Percentiles rank a stretch among this genome's conserved stretches.
Conservation (phyloP, 768 basidiomycete genomes). For the Psilocybe subaeruginosa region DNA sequence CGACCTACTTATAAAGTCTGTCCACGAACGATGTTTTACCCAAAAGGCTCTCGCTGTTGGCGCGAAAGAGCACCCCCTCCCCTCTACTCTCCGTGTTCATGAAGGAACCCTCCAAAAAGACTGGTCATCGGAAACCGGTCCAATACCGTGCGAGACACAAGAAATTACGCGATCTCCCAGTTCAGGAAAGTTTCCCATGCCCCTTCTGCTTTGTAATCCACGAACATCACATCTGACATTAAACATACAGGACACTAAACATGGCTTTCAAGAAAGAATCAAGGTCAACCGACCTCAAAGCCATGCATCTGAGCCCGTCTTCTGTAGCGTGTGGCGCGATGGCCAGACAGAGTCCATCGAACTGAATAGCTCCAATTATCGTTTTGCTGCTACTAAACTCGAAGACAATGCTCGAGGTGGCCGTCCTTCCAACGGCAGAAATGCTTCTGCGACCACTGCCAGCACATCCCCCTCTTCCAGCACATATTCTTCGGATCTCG, state of each 20-base stretch:
- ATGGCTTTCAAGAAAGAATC: constrained; percentile 6
- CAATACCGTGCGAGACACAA: not conserved
- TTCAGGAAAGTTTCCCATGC: not conserved
- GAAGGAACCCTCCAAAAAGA: not conserved
- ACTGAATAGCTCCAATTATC: constrained; percentile 3
- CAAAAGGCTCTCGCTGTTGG: not conserved
- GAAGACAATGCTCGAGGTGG: not conserved
- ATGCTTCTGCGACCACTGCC: not conserved
- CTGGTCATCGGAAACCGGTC: not conserved
- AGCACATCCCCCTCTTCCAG: not conserved
- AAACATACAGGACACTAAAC: constrained; percentile 4
- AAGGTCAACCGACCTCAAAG: not conserved
- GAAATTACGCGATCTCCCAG: not conserved
- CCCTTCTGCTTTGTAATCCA: not conserved
- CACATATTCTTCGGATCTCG: not conserved
- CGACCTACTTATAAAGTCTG: too few relatives aligned
- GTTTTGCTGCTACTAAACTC: not conserved
- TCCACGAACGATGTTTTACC: not conserved
- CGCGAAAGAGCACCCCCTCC: not conserved
- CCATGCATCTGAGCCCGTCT: not conserved
- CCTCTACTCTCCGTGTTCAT: not conserved
- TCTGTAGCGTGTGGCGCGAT: constrained; percentile 1
- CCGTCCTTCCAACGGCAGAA: not conserved
- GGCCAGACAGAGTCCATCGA: not conserved
- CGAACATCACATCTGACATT: not conserved